Conservation (phyloP, 441 rosid genomes). For the Gossypium gossypioides region DNA sequence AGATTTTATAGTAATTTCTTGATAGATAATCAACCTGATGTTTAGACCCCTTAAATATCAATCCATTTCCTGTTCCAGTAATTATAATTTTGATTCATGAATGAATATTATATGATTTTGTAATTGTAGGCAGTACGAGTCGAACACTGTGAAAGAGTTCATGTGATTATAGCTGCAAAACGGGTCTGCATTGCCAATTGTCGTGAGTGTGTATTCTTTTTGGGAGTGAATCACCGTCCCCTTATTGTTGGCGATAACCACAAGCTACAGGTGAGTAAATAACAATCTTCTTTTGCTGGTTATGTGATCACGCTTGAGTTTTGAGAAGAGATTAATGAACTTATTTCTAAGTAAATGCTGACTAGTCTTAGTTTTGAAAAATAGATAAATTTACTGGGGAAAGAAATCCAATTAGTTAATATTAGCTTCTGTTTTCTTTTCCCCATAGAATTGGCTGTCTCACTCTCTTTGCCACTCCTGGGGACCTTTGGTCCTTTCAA, state of each 20-base stretch:
- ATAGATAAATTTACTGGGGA: neutral
- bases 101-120: conserved; percentile 10
- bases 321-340: neutral
- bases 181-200: conserved; percentile 92
- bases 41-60: neutral
- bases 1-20: neutral
- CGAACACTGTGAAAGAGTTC: conserved; percentile 98
- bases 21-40: neutral
- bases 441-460: neutral
- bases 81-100: neutral
- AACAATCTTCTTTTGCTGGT: neutral
- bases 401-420: neutral
- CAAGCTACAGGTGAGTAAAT: conserved; percentile 69
- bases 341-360: neutral
- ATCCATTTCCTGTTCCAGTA: neutral
- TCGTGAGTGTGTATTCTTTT: conserved; percentile 89
- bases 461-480: neutral
- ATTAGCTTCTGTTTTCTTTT: neutral
- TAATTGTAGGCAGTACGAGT: conserved; percentile 67
- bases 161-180: conserved; percentile 78
- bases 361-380: neutral
- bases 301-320: neutral
- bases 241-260: conserved; percentile 97
- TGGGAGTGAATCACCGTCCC: conserved; percentile 95
- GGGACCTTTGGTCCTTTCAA: neutral